Base-by-base conservation (phyloP, 768 basidiomycete genomes). In the Termitomyces sp. region DNA sequence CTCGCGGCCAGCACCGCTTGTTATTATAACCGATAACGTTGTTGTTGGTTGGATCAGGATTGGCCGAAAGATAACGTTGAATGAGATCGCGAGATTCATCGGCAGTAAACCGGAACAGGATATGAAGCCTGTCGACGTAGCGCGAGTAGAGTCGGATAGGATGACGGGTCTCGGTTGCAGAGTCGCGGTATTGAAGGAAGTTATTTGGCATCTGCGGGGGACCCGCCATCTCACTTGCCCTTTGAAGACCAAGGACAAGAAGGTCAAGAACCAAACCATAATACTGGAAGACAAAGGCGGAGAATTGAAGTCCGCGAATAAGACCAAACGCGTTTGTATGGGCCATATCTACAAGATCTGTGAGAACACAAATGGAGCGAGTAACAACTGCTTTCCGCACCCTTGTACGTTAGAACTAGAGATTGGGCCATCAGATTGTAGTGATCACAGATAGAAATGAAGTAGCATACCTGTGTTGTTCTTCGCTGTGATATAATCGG, bases 11-110 rank as follows among this genome's bases (percentile, higher is more conserved):
- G 75, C 97, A 98, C 49, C 94, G 88, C 73, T 96, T 97, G 79
- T 98, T 98, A 76, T 98, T 98, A 73, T 98, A 99, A 0, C 96
- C 97, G 60, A 98, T 96, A 60, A 98, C 91, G 66, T 98, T 98
- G 75, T 98, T 97, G 73, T 98, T 98, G 11, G 91, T 98, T 3
- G 97, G 96, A 72, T 99, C 97, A 3, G 97, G 97, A 67, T 98
- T 95, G 21, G 95, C 96, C 52, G 89, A 92, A 52, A 99, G 84
- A 70, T 98, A 99, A 17, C 97, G 86, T 70, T 99, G 97, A 61
- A 99, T 99, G 55, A 99, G 84, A 69, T 99, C 97, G 44, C 97
- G 82, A 12, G 96, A 88, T 68, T 99, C 97, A 64, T 99, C 97
- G 9, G 96, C 96, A 19, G 88, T 89, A 79, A 99, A 99, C 59